Conservation (phyloP, 495 filamentous ascomycete genomes). For the Acidomyces sp. region DNA sequence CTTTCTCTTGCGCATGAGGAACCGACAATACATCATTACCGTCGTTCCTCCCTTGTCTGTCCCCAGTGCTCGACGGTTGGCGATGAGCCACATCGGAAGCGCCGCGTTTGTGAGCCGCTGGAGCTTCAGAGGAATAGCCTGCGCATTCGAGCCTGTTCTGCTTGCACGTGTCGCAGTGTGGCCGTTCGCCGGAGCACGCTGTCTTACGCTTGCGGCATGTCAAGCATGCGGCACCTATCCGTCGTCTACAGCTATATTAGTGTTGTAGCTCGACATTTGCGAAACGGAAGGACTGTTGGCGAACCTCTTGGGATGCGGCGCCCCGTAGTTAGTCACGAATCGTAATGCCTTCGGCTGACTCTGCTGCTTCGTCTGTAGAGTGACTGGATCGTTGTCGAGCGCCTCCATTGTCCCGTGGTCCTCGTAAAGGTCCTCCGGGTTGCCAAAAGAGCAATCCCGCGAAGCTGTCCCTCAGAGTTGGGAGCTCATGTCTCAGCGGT, state of each 20-base stretch:
- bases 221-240: constrained; percentile 71
- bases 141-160: constrained; percentile 28
- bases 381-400: neutral
- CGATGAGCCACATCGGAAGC: constrained; percentile 1
- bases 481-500: too few relatives aligned
- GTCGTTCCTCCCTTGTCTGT: neutral
- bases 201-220: constrained; percentile 48
- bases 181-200: constrained; percentile 25
- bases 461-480: too few relatives aligned
- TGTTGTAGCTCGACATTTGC: neutral
- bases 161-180: constrained; percentile 26
- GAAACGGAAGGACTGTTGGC: neutral
- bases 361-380: constrained; percentile 3
- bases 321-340: constrained; percentile 71
- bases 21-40: neutral
- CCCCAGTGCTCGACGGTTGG: neutral
- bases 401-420: neutral
- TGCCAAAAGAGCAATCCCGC: too few relatives aligned
- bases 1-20: neutral
- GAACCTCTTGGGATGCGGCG: constrained; percentile 55
- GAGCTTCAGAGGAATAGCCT: constrained; percentile 23
- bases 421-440: neutral
- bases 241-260: constrained; percentile 33
- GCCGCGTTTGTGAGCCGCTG: constrained; percentile 4
- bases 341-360: constrained; percentile 41